phyloP scores from a whole-genome alignment of 202 grass and related monocot genomes.

The Carex arenaria region DNA sequence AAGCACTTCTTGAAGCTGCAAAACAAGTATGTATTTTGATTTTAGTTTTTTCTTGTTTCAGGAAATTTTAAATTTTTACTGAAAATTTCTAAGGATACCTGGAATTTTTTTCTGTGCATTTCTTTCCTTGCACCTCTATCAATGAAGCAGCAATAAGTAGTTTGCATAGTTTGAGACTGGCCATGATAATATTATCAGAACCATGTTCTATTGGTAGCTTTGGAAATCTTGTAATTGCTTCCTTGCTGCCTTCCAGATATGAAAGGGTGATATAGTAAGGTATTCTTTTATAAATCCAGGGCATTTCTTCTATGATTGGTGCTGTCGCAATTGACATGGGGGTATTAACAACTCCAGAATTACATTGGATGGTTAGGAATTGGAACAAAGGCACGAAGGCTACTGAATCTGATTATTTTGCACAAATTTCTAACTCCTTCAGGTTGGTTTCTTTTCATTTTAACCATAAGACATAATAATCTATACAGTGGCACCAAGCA shows the following conservation, averaged over 20 bases:
- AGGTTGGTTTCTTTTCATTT: too few relatives aligned
- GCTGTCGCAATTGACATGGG: conserved; percentile 58
- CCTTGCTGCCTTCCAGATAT: not conserved
- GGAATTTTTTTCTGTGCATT: too few relatives aligned
- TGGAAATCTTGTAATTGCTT: not conserved
- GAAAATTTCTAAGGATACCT: too few relatives aligned
- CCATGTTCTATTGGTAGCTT: not conserved
- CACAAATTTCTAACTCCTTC: conserved; percentile 60
- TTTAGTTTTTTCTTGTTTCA: too few relatives aligned
- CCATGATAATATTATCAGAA: not conserved
- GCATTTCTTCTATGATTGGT: conserved; percentile 65
- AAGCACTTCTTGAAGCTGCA: too few relatives aligned
- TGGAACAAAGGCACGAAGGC: conserved; percentile 55
- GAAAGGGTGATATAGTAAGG: conserved; percentile 17
- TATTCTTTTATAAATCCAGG: conserved; percentile 35
- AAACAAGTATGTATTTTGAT: too few relatives aligned
- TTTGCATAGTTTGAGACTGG: not conserved
- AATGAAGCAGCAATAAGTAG: not conserved
- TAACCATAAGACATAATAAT: too few relatives aligned
- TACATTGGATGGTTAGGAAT: conserved; percentile 88
- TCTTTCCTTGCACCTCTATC: too few relatives aligned
- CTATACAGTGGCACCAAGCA: too few relatives aligned
- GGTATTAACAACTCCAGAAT: conserved; percentile 79
- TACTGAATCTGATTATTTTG: conserved; percentile 68
- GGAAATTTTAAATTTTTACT: too few relatives aligned